phyloP scores from a whole-genome alignment of 192 early-diverging fungal species.

The Mortierella antarctica region DNA sequence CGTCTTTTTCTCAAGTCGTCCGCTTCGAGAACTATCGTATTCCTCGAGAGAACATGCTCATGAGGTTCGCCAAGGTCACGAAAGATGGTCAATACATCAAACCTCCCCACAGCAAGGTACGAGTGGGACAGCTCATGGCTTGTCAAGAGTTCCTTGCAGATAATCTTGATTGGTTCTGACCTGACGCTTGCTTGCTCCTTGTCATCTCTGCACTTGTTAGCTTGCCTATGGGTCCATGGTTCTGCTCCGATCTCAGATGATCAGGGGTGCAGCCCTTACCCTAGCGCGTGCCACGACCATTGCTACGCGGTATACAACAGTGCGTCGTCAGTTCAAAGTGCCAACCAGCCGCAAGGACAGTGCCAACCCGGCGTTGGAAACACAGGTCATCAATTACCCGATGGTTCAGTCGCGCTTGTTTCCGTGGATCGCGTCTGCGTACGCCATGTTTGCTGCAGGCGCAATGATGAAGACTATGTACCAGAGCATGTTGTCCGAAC shows the following conservation, averaged over 20 bases:
- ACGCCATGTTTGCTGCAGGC: constrained; percentile 71
- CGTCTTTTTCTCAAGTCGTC: constrained; percentile 46
- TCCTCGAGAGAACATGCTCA: constrained; percentile 84
- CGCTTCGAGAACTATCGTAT: constrained; percentile 78
- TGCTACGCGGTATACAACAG: constrained; percentile 70
- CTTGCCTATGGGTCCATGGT: constrained; percentile 87
- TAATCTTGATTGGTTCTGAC: not conserved
- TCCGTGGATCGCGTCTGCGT: constrained; percentile 70
- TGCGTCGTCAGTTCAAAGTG: constrained; percentile 75
- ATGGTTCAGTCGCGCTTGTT: constrained; percentile 76
- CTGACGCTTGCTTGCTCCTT: not conserved
- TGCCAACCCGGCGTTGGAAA: constrained; percentile 54
- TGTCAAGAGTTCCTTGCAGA: not conserved
- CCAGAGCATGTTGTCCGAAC: constrained; percentile 61
- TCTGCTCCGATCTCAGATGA: constrained; percentile 76
- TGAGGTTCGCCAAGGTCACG: constrained; percentile 82
- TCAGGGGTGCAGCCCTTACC: constrained; percentile 61
- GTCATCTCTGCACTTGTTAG: constrained; percentile 26
- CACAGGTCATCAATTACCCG: constrained; percentile 77
- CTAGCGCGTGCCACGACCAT: constrained; percentile 73
- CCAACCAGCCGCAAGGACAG: constrained; percentile 38
- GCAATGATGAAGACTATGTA: constrained; percentile 62
- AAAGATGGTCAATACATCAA: constrained; percentile 71
- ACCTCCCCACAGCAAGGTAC: constrained; percentile 69
- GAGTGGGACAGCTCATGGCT: no score